Evolutionary conservation across 306 rosid species (phyloP), one percentile per base, ranked within the genome.

Genomic region (Quercus berberidifolia): DNA sequence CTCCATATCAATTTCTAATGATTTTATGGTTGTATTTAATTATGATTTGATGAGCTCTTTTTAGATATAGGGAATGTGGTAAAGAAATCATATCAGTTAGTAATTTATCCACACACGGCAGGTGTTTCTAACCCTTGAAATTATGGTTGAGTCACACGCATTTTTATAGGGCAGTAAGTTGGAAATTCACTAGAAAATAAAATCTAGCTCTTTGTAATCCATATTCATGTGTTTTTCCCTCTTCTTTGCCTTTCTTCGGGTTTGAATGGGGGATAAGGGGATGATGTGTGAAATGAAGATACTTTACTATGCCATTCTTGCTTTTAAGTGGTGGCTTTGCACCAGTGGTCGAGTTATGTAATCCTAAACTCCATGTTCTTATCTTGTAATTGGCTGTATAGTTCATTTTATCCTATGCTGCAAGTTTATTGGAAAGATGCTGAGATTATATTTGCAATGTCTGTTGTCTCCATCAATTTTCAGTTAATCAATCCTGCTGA

Each of bases 401-500:
- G 14, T 8, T 3, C 69, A 28, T 77, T 76, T 77, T 41, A 69
- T 59, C 74, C 28, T 23, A 19, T 56, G 71, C 71, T 30, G 71
- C 46, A 41, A 41, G 33, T 31, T 49, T 65, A 1, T 17, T 18
- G 7, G 71, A 5, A 31, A 33, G 14, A 9, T 33, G 19, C 71
- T 67, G 13, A 31, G 17, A 33, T 21, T 67, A 4, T 67, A 17
- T 31, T 19, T 21, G 6, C 25, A 15, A 0, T 8, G 25, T 77
- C 71, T 74, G 46, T 67, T 59, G 28, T 74, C 65, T 74, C 69
- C 78, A 79, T 64, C 43, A 80, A 31, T 88, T 79, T 64, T 33
- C 98, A 94, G 97, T 51, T 92, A 81, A 84, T 91, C 88, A 92
- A 94, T 76, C 97, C 99, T 74, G 97, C 97, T 73, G 97, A 94